These are phyloP conservation scores for Paecilomyces variotii DNA, from an alignment of 2,329 filamentous ascomycete species.

Conservation along the genomic window DNA sequence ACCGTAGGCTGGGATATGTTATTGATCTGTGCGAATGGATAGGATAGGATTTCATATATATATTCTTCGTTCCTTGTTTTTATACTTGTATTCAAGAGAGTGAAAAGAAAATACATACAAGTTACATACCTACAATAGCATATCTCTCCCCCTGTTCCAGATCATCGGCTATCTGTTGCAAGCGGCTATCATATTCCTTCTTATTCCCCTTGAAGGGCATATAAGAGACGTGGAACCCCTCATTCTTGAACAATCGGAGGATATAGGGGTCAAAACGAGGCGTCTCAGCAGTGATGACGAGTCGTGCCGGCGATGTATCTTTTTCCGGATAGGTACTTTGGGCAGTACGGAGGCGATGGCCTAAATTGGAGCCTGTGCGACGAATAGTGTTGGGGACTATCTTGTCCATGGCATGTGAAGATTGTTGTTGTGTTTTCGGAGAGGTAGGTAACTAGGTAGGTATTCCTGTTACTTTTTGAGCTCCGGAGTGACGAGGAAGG, in stretches of 20 bases:
- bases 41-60: no score
- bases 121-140: constrained; percentile 49
- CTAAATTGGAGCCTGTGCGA: neutral
- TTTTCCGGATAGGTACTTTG: neutral
- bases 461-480: no score
- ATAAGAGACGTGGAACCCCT: constrained; percentile 52
- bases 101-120: neutral
- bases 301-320: constrained; percentile 1
- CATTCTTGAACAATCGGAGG: constrained; percentile 46
- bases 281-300: constrained; percentile 24
- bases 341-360: neutral
- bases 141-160: constrained; percentile 50
- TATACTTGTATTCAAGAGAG: neutral
- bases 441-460: neutral
- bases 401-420: neutral
- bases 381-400: neutral
- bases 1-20: constrained; percentile 44
- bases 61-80: no score
- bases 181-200: constrained; percentile 38
- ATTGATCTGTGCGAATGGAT: neutral
- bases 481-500: no score
- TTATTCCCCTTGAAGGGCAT: constrained; percentile 44
- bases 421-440: no score
- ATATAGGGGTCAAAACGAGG: constrained; percentile 45
- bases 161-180: constrained; percentile 45